Evolutionary conservation across 148 eudicot genomes (phyloP), one percentile per base, ranked within the genome.

Genomic region (Heliosperma pusillum): DNA sequence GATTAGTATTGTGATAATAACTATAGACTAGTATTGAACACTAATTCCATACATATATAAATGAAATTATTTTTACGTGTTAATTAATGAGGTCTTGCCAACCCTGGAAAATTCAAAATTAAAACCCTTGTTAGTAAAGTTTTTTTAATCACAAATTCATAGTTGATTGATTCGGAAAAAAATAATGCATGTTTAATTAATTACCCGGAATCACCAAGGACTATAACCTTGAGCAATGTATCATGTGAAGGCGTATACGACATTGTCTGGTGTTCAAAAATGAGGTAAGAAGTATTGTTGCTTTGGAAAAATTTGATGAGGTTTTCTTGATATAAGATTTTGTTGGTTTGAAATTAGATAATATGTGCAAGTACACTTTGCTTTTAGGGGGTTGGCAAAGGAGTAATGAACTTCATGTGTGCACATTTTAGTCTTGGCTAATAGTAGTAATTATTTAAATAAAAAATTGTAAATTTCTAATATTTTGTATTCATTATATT

Each of bases 41-140:
- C 0, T 36, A 70, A n/a, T 70, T 6, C 11, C 10, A 30, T 47
- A 30, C 10, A 10, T n/a, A 19, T 0, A 15, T 55, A 7, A 1
- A 10, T 16, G 2, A 1, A 56, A 1, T 13, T 17, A 25, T 7
- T 45, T 15, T 58, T 86, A 88, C 91, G 79, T 82, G 17, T 77
- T 88, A 71, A 88, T 88, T 74, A 88, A 81, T 24, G 87, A 86
- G 0, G 91, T 88, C 83, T 88, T 88, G 21, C 91, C 91, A 11
- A 88, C 91, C 77, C 91, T 88, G 12, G 55, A 74, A 29, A 47
- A 21, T 27, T 44, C 26, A 72, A 30, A 58, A 5, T 25, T 10
- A 47, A 10, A 16, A 17, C 29, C 11, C 3, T 27, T 36, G 17
- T 57, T 30, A 3, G 10, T 72, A 15, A 15, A 64, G 3, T 56